phyloP scores from a whole-genome alignment of 352 stramenopile species.

The Detonula confervacea region DNA sequence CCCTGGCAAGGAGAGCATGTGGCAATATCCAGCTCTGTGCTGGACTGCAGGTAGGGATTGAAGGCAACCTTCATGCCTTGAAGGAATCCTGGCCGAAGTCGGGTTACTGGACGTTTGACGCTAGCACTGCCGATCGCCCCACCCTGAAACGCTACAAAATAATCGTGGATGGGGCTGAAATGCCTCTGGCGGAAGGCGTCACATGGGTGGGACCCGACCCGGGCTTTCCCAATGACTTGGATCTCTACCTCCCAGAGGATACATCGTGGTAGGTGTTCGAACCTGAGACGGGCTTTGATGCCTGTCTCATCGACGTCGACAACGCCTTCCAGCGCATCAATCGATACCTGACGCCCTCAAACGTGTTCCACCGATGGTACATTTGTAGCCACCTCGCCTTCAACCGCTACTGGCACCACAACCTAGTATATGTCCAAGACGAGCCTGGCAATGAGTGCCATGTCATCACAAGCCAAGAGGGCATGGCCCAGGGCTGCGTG shows the following conservation, averaged over 20 bases:
- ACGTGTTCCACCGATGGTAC: conserved; percentile 11
- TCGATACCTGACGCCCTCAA: conserved; percentile 14
- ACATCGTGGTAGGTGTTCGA: not conserved
- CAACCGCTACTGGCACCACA: conserved; percentile 33
- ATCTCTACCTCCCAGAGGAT: not conserved
- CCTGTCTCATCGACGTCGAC: conserved; percentile 7
- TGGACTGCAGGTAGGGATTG: conserved; percentile 32
- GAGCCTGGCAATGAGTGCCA: not conserved
- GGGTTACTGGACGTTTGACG: not conserved
- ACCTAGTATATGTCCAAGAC: not conserved
- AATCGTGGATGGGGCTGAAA: not conserved
- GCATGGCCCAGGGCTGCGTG: conserved; percentile 3
- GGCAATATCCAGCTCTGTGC: conserved; percentile 36
- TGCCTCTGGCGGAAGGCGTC: not conserved
- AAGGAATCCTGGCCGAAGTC: not conserved
- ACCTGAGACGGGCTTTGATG: not conserved
- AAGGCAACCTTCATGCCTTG: conserved; percentile 36
- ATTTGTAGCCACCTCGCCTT: conserved; percentile 13
- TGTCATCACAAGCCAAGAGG: conserved; percentile 1
- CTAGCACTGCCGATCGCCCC: not conserved
- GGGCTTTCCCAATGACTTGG: not conserved
- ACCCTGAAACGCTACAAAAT: not conserved
- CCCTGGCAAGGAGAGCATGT: conserved; percentile 17
- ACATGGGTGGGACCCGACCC: not conserved
- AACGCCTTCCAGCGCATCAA: conserved; percentile 34